Evolutionary conservation across 2,329 filamentous ascomycete species (phyloP).

Genomic region (Hymenoscyphus infarciens): DNA sequence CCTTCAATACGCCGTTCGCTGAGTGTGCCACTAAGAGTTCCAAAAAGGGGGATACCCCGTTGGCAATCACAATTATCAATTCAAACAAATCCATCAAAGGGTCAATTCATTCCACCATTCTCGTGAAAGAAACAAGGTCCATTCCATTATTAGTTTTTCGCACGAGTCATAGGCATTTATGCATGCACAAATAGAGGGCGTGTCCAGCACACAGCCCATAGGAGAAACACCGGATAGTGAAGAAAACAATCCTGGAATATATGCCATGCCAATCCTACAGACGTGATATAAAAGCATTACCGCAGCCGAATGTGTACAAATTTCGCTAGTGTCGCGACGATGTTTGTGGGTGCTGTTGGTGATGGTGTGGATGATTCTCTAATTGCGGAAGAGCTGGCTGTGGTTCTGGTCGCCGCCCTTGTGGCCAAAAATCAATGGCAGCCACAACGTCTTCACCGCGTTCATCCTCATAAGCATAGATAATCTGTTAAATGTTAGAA

Average conservation of each 20-base stretch:
- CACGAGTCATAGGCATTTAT: not conserved
- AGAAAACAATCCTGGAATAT: conserved; percentile 18
- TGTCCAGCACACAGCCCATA: conserved; percentile 28
- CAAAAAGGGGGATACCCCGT: conserved; percentile 17
- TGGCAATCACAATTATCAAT: conserved; percentile 17
- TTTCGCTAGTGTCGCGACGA: conserved; percentile 28
- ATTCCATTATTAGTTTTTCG: conserved; percentile 11
- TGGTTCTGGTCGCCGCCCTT: conserved; percentile 33
- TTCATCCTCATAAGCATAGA: conserved; percentile 98
- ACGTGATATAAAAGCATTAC: conserved; percentile 19
- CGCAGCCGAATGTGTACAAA: conserved; percentile 12
- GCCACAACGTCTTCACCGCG: conserved; percentile 89
- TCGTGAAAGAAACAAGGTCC: conserved; percentile 7
- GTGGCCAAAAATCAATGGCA: conserved; percentile 87
- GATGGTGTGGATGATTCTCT: conserved; percentile 21
- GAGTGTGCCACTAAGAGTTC: conserved; percentile 19
- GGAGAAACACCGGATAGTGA: conserved; percentile 15
- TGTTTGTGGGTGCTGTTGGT: conserved; percentile 21
- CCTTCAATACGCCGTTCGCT: conserved; percentile 29
- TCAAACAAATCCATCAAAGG: conserved; percentile 15
- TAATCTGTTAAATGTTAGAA: conserved; percentile 58
- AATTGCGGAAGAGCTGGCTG: conserved; percentile 18
- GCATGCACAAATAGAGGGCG: conserved; percentile 17
- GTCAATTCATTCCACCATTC: conserved; percentile 4
- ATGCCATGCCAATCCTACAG: conserved; percentile 24